phyloP scores from a whole-genome alignment of 495 filamentous ascomycete species.

The Penicillium chermesinum region DNA sequence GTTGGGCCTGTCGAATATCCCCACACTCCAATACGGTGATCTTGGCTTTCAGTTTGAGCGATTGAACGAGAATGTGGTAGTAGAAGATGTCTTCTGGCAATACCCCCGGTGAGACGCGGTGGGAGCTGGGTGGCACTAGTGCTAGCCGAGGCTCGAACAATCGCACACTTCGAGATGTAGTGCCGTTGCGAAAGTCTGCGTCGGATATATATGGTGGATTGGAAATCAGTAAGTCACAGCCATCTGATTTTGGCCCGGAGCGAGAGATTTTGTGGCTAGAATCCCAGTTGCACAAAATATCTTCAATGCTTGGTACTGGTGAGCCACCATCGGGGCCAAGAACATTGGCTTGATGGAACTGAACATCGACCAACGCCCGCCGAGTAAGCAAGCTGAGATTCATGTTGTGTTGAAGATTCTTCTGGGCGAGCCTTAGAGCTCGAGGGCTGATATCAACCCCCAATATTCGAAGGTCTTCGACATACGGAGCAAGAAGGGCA shows the following conservation, averaged over 20 bases:
- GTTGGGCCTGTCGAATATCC: slow-evolving; percentile 27
- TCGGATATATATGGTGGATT: slow-evolving; percentile 91
- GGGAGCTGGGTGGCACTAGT: slow-evolving; percentile 53
- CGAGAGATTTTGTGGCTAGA: not conserved
- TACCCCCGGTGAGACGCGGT: not conserved
- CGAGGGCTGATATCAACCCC: slow-evolving; percentile 35
- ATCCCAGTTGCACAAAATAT: not conserved
- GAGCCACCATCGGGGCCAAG: slow-evolving; percentile 28
- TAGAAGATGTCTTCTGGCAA: slow-evolving; percentile 39
- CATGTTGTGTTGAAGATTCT: slow-evolving; percentile 56
- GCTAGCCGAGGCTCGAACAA: slow-evolving; percentile 74
- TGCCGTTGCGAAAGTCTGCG: slow-evolving; percentile 45
- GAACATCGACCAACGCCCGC: slow-evolving; percentile 33
- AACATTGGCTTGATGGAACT: slow-evolving; percentile 53
- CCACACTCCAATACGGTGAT: slow-evolving; percentile 39
- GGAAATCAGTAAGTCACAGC: slow-evolving; percentile 68
- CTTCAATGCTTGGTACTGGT: slow-evolving; percentile 9
- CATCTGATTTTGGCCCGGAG: not conserved
- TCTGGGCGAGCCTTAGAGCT: slow-evolving; percentile 57
- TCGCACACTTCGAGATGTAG: slow-evolving; percentile 67
- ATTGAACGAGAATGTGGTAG: slow-evolving; percentile 23
- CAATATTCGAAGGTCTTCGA: slow-evolving; percentile 30
- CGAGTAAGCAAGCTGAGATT: slow-evolving; percentile 17
- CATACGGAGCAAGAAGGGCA: slow-evolving; percentile 42
- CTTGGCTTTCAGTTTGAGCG: slow-evolving; percentile 16